A percentile compares a stretch with the other conserved stretches of the same genome.
These are phyloP conservation scores for Lunularia cruciata DNA, from an alignment of 225 moss, liverwort and hornwort species.

Conservation along the genomic window DNA sequence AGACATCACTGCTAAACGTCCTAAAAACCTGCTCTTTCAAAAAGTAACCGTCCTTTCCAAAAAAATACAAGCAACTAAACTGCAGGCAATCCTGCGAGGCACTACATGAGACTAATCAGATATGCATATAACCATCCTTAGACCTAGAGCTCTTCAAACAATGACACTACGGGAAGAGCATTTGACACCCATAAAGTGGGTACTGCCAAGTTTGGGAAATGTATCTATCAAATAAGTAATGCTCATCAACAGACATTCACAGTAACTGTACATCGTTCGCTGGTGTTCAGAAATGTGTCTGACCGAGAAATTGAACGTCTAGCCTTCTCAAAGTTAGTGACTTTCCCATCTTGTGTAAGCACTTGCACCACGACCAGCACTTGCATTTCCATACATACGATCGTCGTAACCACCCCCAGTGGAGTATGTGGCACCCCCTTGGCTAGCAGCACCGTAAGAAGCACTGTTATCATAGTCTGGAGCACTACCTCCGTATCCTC, in stretches of 20 bases:
- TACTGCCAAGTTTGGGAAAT: constrained; percentile 18
- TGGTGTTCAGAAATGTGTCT: constrained; percentile 23
- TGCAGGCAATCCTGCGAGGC: constrained; percentile 11
- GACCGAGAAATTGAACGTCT: constrained; percentile 2
- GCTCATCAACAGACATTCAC: constrained; percentile 26
- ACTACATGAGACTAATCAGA: constrained; percentile 19
- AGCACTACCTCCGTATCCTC: constrained; percentile 37
- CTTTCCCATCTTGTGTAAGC: constrained; percentile 23
- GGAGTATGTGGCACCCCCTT: constrained; percentile 66
- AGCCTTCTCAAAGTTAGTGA: constrained; percentile 17
- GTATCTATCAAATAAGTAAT: constrained; percentile 20
- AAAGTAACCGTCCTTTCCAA: constrained; percentile 27
- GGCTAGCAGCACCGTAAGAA: constrained; percentile 52
- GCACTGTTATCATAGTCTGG: constrained; percentile 57
- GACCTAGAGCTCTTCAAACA: constrained; percentile 24
- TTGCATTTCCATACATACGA: constrained; percentile 24
- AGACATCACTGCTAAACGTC: background rate
- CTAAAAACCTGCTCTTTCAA: constrained; percentile 17
- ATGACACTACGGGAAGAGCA: constrained; percentile 17
- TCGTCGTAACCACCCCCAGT: constrained; percentile 69
- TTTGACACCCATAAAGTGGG: constrained; percentile 24
- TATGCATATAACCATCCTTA: constrained; percentile 24
- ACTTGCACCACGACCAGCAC: constrained; percentile 18
- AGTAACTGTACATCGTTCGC: constrained; percentile 25
- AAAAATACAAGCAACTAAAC: constrained; percentile 26